A percentile compares a stretch with the other conserved stretches of the same genome.
These are phyloP conservation scores for Neonectria faginata DNA, from an alignment of 2,329 filamentous ascomycete species.

Conservation along the genomic window DNA sequence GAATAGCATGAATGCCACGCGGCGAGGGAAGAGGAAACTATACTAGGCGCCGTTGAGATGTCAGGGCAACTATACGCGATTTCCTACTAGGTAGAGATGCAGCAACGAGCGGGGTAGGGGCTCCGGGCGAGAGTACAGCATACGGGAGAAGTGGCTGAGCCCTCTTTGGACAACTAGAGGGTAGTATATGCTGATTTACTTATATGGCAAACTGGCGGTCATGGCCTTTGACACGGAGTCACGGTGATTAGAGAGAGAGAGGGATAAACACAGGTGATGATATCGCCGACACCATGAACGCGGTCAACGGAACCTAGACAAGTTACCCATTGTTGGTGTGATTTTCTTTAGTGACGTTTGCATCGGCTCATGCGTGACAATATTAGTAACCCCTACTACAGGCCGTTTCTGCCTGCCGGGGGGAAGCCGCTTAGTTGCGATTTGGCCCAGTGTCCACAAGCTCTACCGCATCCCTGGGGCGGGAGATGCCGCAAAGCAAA, in stretches of 20 bases:
- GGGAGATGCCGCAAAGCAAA: not conserved
- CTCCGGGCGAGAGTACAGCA: not conserved
- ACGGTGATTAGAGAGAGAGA: not conserved
- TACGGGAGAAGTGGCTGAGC: not conserved
- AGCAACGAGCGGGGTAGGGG: not conserved
- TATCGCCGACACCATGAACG: not conserved
- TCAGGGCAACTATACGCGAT: not conserved
- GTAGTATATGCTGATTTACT: not conserved
- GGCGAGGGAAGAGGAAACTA: not conserved
- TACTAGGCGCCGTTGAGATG: not conserved
- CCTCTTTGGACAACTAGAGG: not conserved
- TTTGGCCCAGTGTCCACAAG: not conserved
- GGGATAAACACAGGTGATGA: not conserved
- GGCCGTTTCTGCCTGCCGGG: not conserved
- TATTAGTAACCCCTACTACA: fast-evolving
- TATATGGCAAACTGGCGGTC: not conserved
- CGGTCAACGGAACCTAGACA: not conserved
- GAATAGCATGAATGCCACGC: not conserved
- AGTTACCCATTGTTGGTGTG: not conserved
- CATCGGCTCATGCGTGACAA: not conserved
- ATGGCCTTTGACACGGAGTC: not conserved
- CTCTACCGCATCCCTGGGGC: not conserved
- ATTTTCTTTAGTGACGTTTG: not conserved
- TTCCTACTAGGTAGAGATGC: not conserved
- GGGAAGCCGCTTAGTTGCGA: not conserved